Conservation (phyloP, 108 stramenopile genomes). For the Cyclotella choctawhatcheeana region DNA sequence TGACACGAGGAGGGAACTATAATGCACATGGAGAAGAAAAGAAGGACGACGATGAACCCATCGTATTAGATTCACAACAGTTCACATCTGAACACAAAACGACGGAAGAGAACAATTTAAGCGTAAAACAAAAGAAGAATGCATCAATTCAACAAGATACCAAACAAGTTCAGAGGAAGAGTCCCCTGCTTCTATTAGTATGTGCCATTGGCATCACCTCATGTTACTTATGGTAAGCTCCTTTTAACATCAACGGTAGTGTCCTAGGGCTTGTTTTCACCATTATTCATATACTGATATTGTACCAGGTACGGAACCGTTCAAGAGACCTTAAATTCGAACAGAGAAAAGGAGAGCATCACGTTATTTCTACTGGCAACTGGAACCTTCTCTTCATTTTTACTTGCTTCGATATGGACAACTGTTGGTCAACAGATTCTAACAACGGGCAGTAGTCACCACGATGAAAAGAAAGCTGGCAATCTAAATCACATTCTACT, state of each 20-base stretch:
- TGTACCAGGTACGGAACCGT: slow-evolving; percentile 83
- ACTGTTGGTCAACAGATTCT: slow-evolving; percentile 26
- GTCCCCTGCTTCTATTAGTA: slow-evolving; percentile 48
- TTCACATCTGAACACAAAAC: background rate
- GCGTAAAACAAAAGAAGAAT: background rate
- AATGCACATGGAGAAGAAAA: slow-evolving; percentile 14
- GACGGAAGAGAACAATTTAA: background rate
- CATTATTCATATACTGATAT: too few relatives aligned
- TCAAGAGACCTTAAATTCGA: slow-evolving; percentile 58
- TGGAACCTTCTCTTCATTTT: slow-evolving; percentile 63
- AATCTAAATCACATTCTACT: slow-evolving; percentile 57
- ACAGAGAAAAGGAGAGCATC: slow-evolving; percentile 52
- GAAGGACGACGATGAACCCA: slow-evolving; percentile 6
- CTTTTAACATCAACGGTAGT: too few relatives aligned
- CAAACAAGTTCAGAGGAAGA: background rate
- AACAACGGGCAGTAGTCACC: background rate
- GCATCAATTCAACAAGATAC: background rate
- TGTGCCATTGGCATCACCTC: slow-evolving; percentile 79
- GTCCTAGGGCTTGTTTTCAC: too few relatives aligned
- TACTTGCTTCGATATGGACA: slow-evolving; percentile 70
- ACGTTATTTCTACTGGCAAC: slow-evolving; percentile 73
- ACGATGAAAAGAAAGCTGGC: slow-evolving; percentile 2
- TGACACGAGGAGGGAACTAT: background rate
- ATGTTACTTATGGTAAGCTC: slow-evolving; percentile 79
- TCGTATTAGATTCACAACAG: background rate